Base-by-base conservation (phyloP, 176 grass and related monocot genomes). In the Pontederia crassipes region DNA sequence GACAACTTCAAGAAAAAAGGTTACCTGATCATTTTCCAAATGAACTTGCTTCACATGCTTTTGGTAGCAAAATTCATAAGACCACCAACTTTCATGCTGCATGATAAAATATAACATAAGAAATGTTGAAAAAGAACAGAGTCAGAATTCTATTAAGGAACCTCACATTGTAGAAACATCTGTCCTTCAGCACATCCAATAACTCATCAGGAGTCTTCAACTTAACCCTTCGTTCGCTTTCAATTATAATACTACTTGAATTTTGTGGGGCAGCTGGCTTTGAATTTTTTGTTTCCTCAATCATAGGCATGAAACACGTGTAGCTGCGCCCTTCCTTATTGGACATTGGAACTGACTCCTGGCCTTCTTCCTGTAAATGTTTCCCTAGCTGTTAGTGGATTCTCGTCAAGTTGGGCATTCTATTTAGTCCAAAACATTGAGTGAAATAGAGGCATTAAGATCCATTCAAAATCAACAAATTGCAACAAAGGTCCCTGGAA, bases 21-120 rank as follows among this genome's bases (percentile, higher is more conserved):
- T 55, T 57, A 98, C 93, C 71, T 83, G 83, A 0, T 92, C 82
- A 45, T 63, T 84, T 35, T 98, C 87, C 12, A 92, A 14, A 57
- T 98, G 87, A 76, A 89, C 62, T 79, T 98, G 93, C 16, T 76
- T 55, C 68, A 98, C 82, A 58, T 69, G 88, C 32, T 76, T 79
- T 49, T 89, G 80, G 65, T 83, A 98, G 78, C 93, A 98, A 65
- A 98, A 85, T 61, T 98, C 93, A 59, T 92, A 98, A 10, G 84
- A 83, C 93, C 93, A 98, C 93, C 93, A 92, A 68, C 84, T 84
- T 55, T 98, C 87, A 8, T 77, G 64, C 93, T 98, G 77, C 0
- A 57, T 40, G 45, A 70, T 45, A 65, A 58, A 55, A 24, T 16
- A 55, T 27, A 69, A 16, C 20, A 9, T 17, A 55, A 61, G 15